A percentile compares a stretch with the other conserved stretches of the same genome.
These are phyloP conservation scores for Diaporthe citrichinensis DNA, from an alignment of 2,329 filamentous ascomycete species.

Conservation along the genomic window DNA sequence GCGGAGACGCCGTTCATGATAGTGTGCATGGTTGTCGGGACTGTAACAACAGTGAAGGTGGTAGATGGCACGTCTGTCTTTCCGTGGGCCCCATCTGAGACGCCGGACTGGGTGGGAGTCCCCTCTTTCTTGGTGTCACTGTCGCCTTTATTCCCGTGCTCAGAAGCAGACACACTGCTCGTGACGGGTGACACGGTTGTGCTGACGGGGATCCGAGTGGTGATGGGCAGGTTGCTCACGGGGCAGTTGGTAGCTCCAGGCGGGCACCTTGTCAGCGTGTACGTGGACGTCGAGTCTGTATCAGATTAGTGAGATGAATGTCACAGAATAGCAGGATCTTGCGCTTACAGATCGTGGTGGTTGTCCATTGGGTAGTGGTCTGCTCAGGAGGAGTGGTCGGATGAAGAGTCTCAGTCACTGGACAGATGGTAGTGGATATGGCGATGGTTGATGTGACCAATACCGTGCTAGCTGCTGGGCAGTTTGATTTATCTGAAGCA, in stretches of 20 bases:
- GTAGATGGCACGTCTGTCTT: neutral
- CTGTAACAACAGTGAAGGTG: neutral
- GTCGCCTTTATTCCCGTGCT: neutral
- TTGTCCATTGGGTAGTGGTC: neutral
- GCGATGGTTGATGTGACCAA: neutral
- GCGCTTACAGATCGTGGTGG: conserved; percentile 13
- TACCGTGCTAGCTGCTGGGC: neutral
- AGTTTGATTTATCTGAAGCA: neutral
- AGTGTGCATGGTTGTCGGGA: neutral
- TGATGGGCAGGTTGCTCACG: neutral
- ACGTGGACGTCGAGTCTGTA: conserved; percentile 2
- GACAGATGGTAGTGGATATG: neutral
- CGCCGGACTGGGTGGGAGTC: neutral
- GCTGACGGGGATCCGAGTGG: conserved; percentile 2
- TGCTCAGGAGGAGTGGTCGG: neutral
- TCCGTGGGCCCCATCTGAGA: neutral
- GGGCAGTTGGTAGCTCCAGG: neutral
- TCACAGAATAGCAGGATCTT: rapidly evolving
- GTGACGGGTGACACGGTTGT: neutral
- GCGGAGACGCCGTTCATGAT: neutral
- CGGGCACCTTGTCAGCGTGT: neutral
- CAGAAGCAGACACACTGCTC: too few species aligned
- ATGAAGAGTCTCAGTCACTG: neutral
- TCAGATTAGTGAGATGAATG: neutral
- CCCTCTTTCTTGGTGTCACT: neutral